phyloP scores from a whole-genome alignment of 257 asterid species.

The Solanum clarkiae region DNA sequence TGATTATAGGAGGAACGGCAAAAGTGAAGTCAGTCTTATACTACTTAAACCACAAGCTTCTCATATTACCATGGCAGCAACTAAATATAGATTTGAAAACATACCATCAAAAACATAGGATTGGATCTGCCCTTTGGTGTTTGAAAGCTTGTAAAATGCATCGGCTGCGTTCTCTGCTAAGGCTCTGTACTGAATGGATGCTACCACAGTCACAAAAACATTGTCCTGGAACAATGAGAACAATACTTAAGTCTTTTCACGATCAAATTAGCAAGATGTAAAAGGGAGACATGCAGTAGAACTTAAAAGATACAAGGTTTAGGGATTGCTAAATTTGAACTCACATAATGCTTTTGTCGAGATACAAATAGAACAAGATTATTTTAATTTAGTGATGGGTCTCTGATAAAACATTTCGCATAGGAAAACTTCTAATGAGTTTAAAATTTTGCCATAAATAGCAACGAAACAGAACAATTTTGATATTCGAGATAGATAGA shows the following conservation, averaged over 20 bases:
- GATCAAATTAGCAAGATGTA: background rate
- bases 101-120: constrained; percentile 33
- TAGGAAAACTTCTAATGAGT: background rate
- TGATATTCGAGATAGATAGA: background rate
- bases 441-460: background rate
- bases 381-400: background rate
- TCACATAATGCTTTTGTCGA: background rate
- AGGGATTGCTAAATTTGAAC: background rate
- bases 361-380: background rate
- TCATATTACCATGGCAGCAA: background rate
- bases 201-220: constrained; percentile 34
- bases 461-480: background rate
- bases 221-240: constrained; percentile 21
- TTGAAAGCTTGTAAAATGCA: constrained; percentile 28
- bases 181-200: constrained; percentile 27
- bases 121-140: constrained; percentile 23
- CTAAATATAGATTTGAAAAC: background rate
- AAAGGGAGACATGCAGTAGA: background rate
- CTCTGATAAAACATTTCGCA: background rate
- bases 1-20: background rate
- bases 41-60: background rate
- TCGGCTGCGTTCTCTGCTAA: constrained; percentile 21
- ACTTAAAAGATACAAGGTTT: background rate
- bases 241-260: background rate
- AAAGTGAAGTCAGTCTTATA: background rate